These are phyloP conservation scores for Ganoderma resinaceum DNA, from an alignment of 1,284 basidiomycete genomes.

Conservation along the genomic window DNA sequence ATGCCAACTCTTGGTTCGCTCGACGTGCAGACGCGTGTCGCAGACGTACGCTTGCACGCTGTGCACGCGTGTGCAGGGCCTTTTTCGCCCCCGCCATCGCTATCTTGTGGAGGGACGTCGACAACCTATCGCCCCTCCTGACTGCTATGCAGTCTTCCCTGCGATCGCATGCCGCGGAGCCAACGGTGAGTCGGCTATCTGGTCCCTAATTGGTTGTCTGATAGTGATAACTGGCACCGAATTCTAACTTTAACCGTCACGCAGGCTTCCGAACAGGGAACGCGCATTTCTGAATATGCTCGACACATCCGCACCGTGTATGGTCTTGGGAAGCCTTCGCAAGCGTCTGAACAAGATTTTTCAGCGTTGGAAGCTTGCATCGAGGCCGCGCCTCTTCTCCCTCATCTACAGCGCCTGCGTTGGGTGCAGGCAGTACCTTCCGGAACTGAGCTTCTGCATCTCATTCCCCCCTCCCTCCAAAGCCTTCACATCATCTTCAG, in stretches of 20 bases:
- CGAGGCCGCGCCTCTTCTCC: constrained; percentile 5
- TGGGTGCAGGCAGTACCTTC: constrained; percentile 15
- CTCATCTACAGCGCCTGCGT: constrained; percentile 16
- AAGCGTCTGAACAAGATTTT: not conserved
- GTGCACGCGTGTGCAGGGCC: constrained; percentile 22
- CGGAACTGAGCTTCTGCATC: constrained; percentile 10
- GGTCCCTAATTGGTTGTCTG: not conserved
- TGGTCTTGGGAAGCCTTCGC: constrained; percentile 2
- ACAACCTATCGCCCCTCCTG: constrained; percentile 17
- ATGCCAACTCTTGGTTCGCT: constrained; percentile 16
- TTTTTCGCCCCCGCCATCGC: constrained; percentile 25
- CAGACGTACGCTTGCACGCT: constrained; percentile 18
- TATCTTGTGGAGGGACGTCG: constrained; percentile 23
- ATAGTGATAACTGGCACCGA: not conserved
- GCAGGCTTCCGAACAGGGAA: not conserved
- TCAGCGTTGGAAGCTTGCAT: not conserved
- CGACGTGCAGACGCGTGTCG: constrained; percentile 4
- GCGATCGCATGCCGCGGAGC: not conserved
- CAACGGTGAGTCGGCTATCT: not conserved
- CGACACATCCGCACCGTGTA: constrained; percentile 20
- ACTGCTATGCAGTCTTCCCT: not conserved
- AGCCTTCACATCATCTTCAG: constrained; percentile 25
- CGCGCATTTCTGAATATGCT: constrained; percentile 17
- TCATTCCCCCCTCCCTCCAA: constrained; percentile 17
- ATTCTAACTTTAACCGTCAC: not conserved